These are phyloP conservation scores for Naganishia sp. DNA, from an alignment of 1,284 basidiomycete species.

Conservation along the genomic window DNA sequence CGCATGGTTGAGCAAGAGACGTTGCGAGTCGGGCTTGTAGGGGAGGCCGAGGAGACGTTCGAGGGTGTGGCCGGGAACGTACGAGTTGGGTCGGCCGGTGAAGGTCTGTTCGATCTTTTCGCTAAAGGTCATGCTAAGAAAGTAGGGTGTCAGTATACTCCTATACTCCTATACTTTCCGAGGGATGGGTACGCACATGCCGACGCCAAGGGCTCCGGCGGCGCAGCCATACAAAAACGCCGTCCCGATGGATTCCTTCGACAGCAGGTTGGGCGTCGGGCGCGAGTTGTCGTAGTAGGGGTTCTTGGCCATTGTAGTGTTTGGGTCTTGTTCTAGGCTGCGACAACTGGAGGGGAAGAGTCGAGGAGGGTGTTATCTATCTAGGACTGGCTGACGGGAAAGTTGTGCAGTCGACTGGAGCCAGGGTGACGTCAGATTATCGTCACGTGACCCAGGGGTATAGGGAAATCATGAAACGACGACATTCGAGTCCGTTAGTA, in stretches of 20 bases:
- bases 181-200: constrained; percentile 10
- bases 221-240: constrained; percentile 29
- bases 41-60: constrained; percentile 32
- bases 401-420: too few species aligned
- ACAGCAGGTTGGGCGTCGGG: constrained; percentile 29
- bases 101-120: constrained; percentile 36
- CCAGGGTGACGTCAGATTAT: background rate
- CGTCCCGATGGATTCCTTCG: constrained; percentile 24
- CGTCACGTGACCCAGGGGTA: background rate
- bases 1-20: constrained; percentile 30
- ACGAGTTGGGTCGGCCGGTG: constrained; percentile 35
- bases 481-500: too few species aligned
- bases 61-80: constrained; percentile 35
- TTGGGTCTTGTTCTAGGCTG: too few species aligned
- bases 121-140: constrained; percentile 33
- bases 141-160: background rate
- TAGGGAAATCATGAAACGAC: too few species aligned
- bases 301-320: constrained; percentile 25
- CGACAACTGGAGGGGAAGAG: too few species aligned
- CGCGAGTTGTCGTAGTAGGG: constrained; percentile 29
- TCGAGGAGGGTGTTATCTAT: too few species aligned
- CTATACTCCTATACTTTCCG: too few species aligned
- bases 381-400: too few species aligned
- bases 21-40: constrained; percentile 30
- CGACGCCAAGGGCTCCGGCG: constrained; percentile 24